phyloP scores from a whole-genome alignment of 345 rosid species.

The Aegle marmelos region DNA sequence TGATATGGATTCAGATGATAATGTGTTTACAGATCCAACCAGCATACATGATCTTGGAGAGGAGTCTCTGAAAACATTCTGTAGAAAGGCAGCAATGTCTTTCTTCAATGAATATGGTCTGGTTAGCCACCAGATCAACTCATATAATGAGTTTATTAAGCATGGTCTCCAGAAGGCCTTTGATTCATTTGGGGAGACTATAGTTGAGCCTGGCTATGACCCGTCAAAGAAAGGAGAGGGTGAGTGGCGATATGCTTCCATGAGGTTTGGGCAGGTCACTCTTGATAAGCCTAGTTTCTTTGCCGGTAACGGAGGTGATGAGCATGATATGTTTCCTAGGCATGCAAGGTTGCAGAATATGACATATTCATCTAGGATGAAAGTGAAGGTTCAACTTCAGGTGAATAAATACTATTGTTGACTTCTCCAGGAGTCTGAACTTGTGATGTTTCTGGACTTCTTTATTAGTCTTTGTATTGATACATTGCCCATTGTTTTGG shows the following conservation, averaged over 20 bases:
- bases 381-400: constrained; percentile 62
- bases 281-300: constrained; percentile 57
- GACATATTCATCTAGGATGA: constrained; percentile 81
- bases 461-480: background rate
- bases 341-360: constrained; percentile 91
- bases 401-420: constrained; percentile 30
- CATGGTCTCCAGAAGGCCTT: constrained; percentile 65
- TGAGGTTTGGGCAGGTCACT: constrained; percentile 59
- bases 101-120: constrained; percentile 76
- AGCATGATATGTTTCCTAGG: constrained; percentile 60
- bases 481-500: background rate
- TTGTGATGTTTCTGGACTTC: background rate
- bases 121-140: constrained; percentile 82
- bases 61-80: constrained; percentile 44
- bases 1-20: constrained; percentile 33
- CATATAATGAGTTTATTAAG: constrained; percentile 64
- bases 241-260: constrained; percentile 58
- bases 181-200: constrained; percentile 61
- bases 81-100: constrained; percentile 54
- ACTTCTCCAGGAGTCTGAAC: background rate
- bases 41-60: constrained; percentile 45
- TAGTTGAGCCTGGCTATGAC: constrained; percentile 70
- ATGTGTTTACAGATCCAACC: constrained; percentile 25
- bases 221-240: constrained; percentile 63
- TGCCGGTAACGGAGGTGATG: constrained; percentile 34